Percentiles rank a stretch among this genome's conserved stretches.
phyloP scores from a whole-genome alignment of 1,284 basidiomycete genomes.

The Sphaerobolus stellatus region DNA sequence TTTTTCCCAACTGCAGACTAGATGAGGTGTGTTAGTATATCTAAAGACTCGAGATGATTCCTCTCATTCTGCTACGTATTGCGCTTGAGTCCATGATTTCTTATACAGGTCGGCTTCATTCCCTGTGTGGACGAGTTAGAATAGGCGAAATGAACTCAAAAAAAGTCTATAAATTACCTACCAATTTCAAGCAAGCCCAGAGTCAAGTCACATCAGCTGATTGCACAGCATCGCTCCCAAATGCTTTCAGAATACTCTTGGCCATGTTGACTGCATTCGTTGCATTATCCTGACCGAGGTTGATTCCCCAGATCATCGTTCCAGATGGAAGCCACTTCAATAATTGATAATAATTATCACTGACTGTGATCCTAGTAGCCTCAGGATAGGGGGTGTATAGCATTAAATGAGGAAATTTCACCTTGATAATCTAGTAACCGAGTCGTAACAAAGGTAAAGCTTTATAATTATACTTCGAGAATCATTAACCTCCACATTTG shows the following conservation, averaged over 20 bases:
- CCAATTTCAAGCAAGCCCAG: slow-evolving; percentile 61
- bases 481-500: slow-evolving; percentile 38
- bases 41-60: slow-evolving; percentile 27
- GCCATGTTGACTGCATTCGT: slow-evolving; percentile 60
- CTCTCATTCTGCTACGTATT: slow-evolving; percentile 61
- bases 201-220: slow-evolving; percentile 44
- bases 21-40: slow-evolving; percentile 21
- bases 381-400: slow-evolving; percentile 60
- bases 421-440: slow-evolving; percentile 37
- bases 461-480: background rate
- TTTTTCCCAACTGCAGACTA: slow-evolving; percentile 31
- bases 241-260: slow-evolving; percentile 53
- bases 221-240: slow-evolving; percentile 42
- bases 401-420: slow-evolving; percentile 49
- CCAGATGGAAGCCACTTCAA: slow-evolving; percentile 53
- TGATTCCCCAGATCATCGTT: slow-evolving; percentile 68
- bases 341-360: slow-evolving; percentile 56
- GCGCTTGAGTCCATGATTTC: slow-evolving; percentile 45
- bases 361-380: slow-evolving; percentile 54
- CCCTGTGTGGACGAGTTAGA: too few species aligned
- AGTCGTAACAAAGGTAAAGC: too few species aligned
- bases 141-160: background rate
- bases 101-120: slow-evolving; percentile 64
- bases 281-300: slow-evolving; percentile 55
- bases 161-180: slow-evolving; percentile 6